phyloP scores from a whole-genome alignment of 164 flowering plant species.

The Liriodendron chinense region DNA sequence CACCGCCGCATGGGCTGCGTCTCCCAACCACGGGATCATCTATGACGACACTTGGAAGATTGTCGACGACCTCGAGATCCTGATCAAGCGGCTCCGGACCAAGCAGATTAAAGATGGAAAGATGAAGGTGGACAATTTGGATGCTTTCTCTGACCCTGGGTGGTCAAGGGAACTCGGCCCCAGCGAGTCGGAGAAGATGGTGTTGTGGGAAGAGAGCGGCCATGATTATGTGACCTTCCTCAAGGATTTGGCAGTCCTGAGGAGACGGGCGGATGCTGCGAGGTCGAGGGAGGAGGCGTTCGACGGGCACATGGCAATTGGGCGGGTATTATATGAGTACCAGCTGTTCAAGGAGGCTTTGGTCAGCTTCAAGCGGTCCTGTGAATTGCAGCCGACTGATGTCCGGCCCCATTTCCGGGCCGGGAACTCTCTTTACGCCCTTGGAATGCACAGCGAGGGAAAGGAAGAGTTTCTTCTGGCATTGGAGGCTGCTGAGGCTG shows the following conservation, averaged over 20 bases:
- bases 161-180: conserved; percentile 96
- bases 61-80: conserved; percentile 87
- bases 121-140: conserved; percentile 66
- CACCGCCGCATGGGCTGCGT: conserved; percentile 86
- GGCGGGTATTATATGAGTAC: conserved; percentile 84
- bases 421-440: conserved; percentile 74
- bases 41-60: conserved; percentile 95
- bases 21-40: conserved; percentile 88
- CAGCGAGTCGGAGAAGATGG: conserved; percentile 68
- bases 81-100: conserved; percentile 71
- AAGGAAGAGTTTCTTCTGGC: conserved; percentile 79
- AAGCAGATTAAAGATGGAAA: conserved; percentile 84
- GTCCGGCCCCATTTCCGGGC: conserved; percentile 89
- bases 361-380: conserved; percentile 85
- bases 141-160: conserved; percentile 83
- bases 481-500: conserved; percentile 85
- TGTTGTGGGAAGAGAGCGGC: conserved; percentile 82
- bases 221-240: conserved; percentile 65
- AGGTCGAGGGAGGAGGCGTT: conserved; percentile 87
- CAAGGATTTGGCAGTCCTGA: conserved; percentile 74
- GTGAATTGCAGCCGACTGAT: conserved; percentile 88
- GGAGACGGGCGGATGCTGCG: conserved; percentile 76
- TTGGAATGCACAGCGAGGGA: conserved; percentile 62
- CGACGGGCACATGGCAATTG: conserved; percentile 98
- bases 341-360: conserved; percentile 77